Percentiles rank a stretch among this genome's conserved stretches.
These are phyloP conservation scores for Pseudoturritis turrita DNA, from an alignment of 345 rosid genomes.

Conservation along the genomic window DNA sequence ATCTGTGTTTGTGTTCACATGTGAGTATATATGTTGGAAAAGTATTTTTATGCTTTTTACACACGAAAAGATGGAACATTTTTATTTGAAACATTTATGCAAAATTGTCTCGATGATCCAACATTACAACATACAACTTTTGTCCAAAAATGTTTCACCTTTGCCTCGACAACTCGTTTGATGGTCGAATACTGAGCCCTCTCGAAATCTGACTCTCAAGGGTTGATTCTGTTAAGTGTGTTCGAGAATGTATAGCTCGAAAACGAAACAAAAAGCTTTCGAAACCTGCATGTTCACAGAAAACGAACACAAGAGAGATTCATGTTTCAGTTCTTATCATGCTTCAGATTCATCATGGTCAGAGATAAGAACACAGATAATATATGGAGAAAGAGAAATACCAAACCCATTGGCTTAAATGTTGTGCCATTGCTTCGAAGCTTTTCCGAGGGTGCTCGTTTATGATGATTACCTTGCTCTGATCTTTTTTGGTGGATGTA, in stretches of 20 bases:
- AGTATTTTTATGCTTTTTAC: not conserved
- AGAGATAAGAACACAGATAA: not conserved
- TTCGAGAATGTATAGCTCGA: conserved; percentile 73
- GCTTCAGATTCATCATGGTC: not conserved
- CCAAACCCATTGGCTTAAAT: conserved; percentile 90
- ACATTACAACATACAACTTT: not conserved
- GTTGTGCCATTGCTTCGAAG: conserved; percentile 73
- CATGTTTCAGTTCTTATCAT: conserved; percentile 1
- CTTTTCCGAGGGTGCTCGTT: conserved; percentile 60
- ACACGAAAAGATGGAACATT: not conserved
- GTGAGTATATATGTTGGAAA: not conserved
- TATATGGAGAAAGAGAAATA: conserved; percentile 27
- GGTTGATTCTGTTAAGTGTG: conserved; percentile 44
- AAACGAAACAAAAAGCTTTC: conserved; percentile 73
- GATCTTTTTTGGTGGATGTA: conserved; percentile 16
- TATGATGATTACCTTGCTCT: conserved; percentile 22
- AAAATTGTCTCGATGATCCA: not conserved
- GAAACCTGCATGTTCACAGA: conserved; percentile 50
- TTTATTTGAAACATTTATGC: not conserved
- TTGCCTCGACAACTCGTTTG: not conserved
- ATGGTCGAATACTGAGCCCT: not conserved
- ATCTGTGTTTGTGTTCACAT: not conserved
- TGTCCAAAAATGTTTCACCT: not conserved
- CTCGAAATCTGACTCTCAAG: conserved; percentile 14
- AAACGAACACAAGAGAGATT: not conserved